Evolutionary conservation across 208 protist species (phyloP), one percentile per base, ranked within the genome.

Genomic region (Leishmania turanica): DNA sequence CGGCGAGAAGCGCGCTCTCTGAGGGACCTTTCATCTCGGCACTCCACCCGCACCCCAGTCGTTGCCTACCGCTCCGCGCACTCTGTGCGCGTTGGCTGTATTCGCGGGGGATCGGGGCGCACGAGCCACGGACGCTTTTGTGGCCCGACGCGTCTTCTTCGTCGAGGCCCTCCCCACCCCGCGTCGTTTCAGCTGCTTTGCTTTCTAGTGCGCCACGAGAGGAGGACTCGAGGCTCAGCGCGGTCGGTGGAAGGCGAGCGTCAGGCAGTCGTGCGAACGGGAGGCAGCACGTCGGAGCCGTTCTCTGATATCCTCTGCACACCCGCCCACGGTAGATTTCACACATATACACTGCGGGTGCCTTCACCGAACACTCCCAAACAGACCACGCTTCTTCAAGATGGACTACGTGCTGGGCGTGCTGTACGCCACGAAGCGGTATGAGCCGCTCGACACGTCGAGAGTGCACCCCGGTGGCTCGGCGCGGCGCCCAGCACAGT

Each of bases 321-420:
- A 68, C 31, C 62, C 62, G 5, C 31, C 31, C 15, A 4, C 21
- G 13, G 64, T 53, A 31, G 40, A 53, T 75, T 70, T 27, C 40
- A 47, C 27, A 47, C 21, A 4, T 37, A n/a, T 56, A 13, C 65
- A 73, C 37, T n/a, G 34, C 54, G 49, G 54, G 13, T 3, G 51
- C 21, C 45, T 51, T 8, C 19, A 9, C 69, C 17, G 13, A 19
- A 31, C 45, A 21, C 68, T 64, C 21, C 51, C 31, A 19, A 21
- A 7, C 15, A 7, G 37, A 17, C 42, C 6, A 62, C 34, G 60
- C 7, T 37, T 24, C 4, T 9, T 53, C 8, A 31, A 21, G 7
- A 91, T 91, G 88, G 88, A 91, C 62, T 91, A 88, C 56, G 73
- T 89, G 6, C 77, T 89, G 6, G 88, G 86, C 34, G 79, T 80